Evolutionary conservation across 208 protist genomes (phyloP).

Genomic region (Herpetomonas samuelpessoai): DNA sequence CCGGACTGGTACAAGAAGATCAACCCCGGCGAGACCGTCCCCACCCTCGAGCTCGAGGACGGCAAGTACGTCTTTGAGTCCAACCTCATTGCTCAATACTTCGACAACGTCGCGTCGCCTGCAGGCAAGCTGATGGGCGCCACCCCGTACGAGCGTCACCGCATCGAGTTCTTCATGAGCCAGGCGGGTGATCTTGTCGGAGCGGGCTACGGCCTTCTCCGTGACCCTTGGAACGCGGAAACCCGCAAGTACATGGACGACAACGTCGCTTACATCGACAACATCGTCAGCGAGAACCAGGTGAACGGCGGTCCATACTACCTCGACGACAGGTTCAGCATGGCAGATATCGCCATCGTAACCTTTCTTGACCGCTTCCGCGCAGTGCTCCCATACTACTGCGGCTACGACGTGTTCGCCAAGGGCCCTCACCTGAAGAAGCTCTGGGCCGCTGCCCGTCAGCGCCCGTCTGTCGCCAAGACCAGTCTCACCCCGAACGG

Average conservation of each 20-base stretch:
- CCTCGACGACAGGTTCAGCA: conserved; percentile 68
- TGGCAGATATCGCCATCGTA: conserved; percentile 67
- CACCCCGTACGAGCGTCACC: conserved; percentile 46
- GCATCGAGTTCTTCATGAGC: conserved; percentile 71
- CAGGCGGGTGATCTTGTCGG: conserved; percentile 54
- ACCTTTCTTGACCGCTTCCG: conserved; percentile 71
- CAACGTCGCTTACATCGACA: conserved; percentile 61
- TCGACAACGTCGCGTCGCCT: conserved; percentile 41
- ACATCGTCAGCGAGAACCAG: conserved; percentile 53
- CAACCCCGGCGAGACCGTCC: conserved; percentile 73
- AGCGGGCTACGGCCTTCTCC: conserved; percentile 39
- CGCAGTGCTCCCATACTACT: conserved; percentile 50
- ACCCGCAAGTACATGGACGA: conserved; percentile 49
- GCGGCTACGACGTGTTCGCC: conserved; percentile 63
- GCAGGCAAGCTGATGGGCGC: conserved; percentile 33
- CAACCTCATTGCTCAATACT: conserved; percentile 63
- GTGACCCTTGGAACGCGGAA: conserved; percentile 54
- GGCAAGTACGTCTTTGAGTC: conserved; percentile 64
- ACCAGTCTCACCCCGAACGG: conserved; percentile 35
- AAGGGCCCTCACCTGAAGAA: conserved; percentile 59
- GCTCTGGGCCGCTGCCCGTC: conserved; percentile 35
- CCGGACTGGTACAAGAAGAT: conserved; percentile 76
- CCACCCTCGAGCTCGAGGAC: conserved; percentile 51
- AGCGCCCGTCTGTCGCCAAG: conserved; percentile 51
- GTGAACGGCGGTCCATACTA: conserved; percentile 47